Evolutionary conservation across 768 basidiomycete genomes (phyloP), one percentile per base, ranked within the genome.

Genomic region (Tylopilus vinaceipallidus): DNA sequence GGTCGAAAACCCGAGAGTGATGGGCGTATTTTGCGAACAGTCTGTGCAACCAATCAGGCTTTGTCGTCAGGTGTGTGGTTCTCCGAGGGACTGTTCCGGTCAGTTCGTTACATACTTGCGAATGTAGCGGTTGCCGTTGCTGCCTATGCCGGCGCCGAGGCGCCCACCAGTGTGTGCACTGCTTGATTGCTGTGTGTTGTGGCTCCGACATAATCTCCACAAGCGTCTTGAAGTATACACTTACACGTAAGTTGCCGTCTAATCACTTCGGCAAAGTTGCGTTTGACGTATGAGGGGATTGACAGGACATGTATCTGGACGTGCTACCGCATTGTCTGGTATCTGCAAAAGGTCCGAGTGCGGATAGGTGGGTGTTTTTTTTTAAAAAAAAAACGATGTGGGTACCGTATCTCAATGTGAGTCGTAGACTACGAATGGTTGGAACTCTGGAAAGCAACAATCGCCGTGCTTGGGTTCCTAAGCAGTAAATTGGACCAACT

Each of bases 151-250:
- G 8, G 59, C 63, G 1, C 47, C 71, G 5, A 66, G 71, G 9
- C 70, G 76, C 42, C 71, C 81, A 1, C 76, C 77, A 2, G 53
- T 84, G 22, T 82, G 81, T 56, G 77, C 82, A 3, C 47, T 87
- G 20, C 59, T 88, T n/a, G 84, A 88, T 61, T 85, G 81, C 49
- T 83, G 81, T 55, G 73, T 83, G 6, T 70, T 88, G 13, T 88
- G 84, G 83, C 63, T 86, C 23, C 79, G 83, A 16, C 85, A 88
- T 55, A 86, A 86, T 59, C 66, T 88, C 26, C 82, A 86, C 48
- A 84, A 77, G 56, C 75, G 71, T 24, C 65, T 87, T 5, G 81
- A 86, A 49, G 75, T 78, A 0, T 68, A 73, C 24, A 76, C 77
- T 6, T 86, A 84, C 56, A 66, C 72, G 86, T 84, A 56, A 38